Evolutionary conservation across 2,329 filamentous ascomycete species (phyloP).

Genomic region (Botrytis squamosa): DNA sequence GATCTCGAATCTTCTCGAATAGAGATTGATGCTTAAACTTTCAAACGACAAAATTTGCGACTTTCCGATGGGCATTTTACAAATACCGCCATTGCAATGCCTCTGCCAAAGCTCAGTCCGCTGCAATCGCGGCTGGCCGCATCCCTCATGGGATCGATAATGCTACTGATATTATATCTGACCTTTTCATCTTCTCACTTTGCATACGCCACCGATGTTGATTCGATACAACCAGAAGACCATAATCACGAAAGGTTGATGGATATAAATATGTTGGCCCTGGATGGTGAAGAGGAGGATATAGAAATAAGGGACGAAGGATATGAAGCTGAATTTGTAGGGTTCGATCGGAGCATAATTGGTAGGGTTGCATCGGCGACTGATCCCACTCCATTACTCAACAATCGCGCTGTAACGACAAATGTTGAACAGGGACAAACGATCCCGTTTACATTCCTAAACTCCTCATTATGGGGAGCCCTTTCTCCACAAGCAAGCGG

Average conservation of each 20-base stretch:
- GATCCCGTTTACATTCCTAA: slow-evolving; percentile 63
- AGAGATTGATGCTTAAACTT: slow-evolving; percentile 7
- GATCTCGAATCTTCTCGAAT: background rate
- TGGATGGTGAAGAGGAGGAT: slow-evolving; percentile 36
- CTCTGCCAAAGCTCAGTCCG: slow-evolving; percentile 55
- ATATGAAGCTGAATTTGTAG: slow-evolving; percentile 62
- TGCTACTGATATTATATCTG: slow-evolving; percentile 61
- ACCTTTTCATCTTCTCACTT: slow-evolving; percentile 57
- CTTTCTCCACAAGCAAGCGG: slow-evolving; percentile 40
- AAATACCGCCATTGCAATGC: slow-evolving; percentile 31
- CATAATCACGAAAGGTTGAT: slow-evolving; percentile 49
- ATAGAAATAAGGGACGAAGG: slow-evolving; percentile 38
- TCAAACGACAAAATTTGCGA: background rate
- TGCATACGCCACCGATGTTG: slow-evolving; percentile 60
- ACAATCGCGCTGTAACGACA: slow-evolving; percentile 61
- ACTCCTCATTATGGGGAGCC: slow-evolving; percentile 51
- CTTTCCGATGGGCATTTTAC: slow-evolving; percentile 19
- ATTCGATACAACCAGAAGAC: slow-evolving; percentile 45
- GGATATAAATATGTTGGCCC: slow-evolving; percentile 38
- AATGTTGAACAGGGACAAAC: slow-evolving; percentile 63
- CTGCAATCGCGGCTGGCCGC: slow-evolving; percentile 71
- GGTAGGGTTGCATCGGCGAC: slow-evolving; percentile 56
- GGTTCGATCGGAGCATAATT: slow-evolving; percentile 61
- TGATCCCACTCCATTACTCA: slow-evolving; percentile 50
- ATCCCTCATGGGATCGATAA: slow-evolving; percentile 59